Base-by-base conservation (phyloP, 345 rosid species). In the Carallia pectinifolia region DNA sequence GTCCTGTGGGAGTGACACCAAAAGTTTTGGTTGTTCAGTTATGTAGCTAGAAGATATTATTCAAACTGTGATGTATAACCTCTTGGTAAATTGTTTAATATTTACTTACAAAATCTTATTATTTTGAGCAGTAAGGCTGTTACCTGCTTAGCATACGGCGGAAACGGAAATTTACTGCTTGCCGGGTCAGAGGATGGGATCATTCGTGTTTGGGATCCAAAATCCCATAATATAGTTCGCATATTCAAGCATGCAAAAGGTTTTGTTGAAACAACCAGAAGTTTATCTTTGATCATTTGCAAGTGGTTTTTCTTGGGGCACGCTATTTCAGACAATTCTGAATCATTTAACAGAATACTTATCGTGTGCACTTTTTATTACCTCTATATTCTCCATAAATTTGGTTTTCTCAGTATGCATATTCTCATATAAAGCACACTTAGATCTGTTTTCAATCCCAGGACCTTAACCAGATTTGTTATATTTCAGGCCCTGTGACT, bases 141-240 rank as follows among this genome's bases (percentile, higher is more conserved):
- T 67, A 88, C 92, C 62, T 86, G 88, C 85, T 85, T 90, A 79
- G 85, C 89, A 23, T 86, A 88, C 61, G 80, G 91, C 70, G 52
- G 74, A 7, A 80, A 75, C 6, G 82, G 86, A 71, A 86, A 85
- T 79, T 66, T 84, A 40, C 80, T 91, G 80, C 81, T 94, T 30
- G 85, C 90, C 71, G 97, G 96, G 62, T 87, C 96, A 58, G 93
- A 85, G 75, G 96, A 91, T 76, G 98, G 98, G 62, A 50, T 77
- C 70, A 71, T 94, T 79, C 77, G 85, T 77, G 84, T 85, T 77
- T 94, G 89, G 89, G 82, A 91, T 67, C 81, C 86, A 58, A 80
- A 62, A 75, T 78, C 76, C 47, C 82, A 76, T 55, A 79, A 67
- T 34, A 74, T 75, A 6, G 63, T 90, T 61, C 93, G 88, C 37